Conservation (phyloP, 2,329 filamentous ascomycete genomes). For the Aureobasidium lini region DNA sequence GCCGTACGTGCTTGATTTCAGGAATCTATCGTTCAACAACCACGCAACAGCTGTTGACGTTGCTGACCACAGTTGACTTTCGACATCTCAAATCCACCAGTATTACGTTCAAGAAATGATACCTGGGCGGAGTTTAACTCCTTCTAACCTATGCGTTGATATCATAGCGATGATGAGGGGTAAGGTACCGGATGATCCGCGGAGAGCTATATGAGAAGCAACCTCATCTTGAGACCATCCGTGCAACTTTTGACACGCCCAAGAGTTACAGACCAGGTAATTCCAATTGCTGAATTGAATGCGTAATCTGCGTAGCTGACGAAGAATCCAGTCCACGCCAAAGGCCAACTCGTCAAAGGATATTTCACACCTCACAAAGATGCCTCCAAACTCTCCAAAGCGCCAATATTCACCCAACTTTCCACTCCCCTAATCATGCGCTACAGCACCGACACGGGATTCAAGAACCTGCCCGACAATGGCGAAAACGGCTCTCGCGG, state of each 20-base stretch:
- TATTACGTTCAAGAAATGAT: too few species aligned
- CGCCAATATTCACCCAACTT: conserved; percentile 20
- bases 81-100: too few species aligned
- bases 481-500: conserved; percentile 18
- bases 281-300: background rate
- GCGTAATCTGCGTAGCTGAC: background rate
- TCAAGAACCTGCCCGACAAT: conserved; percentile 23
- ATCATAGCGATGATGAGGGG: too few species aligned
- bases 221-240: background rate
- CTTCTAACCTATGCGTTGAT: too few species aligned
- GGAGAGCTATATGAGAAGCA: background rate
- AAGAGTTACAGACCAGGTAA: background rate
- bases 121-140: too few species aligned
- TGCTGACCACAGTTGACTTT: too few species aligned
- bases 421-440: conserved; percentile 22
- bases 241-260: background rate
- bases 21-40: too few species aligned
- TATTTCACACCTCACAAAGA: conserved; percentile 1
- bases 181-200: too few species aligned
- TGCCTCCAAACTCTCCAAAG: conserved; percentile 17
- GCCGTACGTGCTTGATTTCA: background rate
- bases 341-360: conserved; percentile 14
- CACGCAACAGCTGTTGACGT: too few species aligned
- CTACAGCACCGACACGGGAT: conserved; percentile 23
- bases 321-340: conserved; percentile 10